phyloP scores from a whole-genome alignment of 140 eudicot species.

The Ambrosia hybrid region DNA sequence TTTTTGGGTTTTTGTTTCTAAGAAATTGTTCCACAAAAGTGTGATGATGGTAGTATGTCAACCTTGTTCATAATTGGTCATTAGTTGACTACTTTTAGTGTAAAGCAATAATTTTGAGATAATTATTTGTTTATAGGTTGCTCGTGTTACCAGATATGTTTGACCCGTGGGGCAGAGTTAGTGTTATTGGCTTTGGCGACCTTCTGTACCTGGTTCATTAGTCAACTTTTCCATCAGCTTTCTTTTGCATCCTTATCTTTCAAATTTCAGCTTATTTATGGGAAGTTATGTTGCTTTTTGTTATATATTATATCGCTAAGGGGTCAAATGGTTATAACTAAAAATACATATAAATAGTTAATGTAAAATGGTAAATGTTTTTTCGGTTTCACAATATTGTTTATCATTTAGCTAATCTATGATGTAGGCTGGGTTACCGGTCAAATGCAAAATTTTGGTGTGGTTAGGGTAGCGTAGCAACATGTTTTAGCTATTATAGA shows the following conservation, averaged over 20 bases:
- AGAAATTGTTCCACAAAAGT: conserved; percentile 76
- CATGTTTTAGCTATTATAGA: no score
- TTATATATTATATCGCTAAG: background rate
- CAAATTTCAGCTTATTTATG: background rate
- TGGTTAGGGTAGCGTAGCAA: no score
- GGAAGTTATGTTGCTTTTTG: background rate
- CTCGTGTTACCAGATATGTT: conserved; percentile 86
- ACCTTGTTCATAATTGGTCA: conserved; percentile 18
- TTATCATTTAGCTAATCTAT: no score
- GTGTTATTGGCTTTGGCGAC: conserved; percentile 90
- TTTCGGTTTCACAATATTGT: no score
- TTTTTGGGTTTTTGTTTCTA: conserved; percentile 83
- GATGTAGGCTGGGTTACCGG: no score
- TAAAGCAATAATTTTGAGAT: conserved; percentile 16
- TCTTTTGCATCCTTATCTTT: conserved; percentile 13
- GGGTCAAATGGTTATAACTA: background rate
- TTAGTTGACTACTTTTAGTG: background rate
- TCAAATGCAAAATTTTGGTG: no score
- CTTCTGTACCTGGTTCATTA: conserved; percentile 73
- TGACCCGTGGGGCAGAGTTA: conserved; percentile 91
- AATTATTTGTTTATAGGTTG: conserved; percentile 50
- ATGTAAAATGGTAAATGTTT: no score
- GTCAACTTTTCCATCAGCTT: conserved; percentile 81
- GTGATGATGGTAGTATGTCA: conserved; percentile 91
- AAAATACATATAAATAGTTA: background rate